A percentile compares a stretch with the other conserved stretches of the same genome.
Conservation (phyloP, 2,329 filamentous ascomycete species). For the Penicillium sp. region DNA sequence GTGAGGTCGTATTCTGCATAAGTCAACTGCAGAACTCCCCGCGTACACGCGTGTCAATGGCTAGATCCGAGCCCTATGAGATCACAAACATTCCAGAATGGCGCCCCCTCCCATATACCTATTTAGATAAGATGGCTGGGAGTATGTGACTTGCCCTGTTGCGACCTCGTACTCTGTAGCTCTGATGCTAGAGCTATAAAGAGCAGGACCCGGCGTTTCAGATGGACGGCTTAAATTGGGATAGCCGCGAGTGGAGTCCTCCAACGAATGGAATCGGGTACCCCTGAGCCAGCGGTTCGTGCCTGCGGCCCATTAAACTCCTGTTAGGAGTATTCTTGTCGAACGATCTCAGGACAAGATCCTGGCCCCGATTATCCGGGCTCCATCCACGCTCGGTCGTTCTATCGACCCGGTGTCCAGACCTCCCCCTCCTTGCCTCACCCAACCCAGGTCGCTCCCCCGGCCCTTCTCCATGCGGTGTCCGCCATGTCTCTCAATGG, state of each 20-base stretch:
- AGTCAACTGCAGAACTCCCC: neutral
- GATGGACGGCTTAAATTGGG: slow-evolving; percentile 21
- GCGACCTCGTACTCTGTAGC: slow-evolving; percentile 1
- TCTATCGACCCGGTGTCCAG: slow-evolving; percentile 10
- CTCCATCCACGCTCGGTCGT: neutral
- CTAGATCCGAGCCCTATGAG: neutral
- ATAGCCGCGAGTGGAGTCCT: slow-evolving; percentile 23
- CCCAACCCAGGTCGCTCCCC: slow-evolving; percentile 4
- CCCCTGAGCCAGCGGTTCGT: slow-evolving; percentile 19
- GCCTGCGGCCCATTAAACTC: slow-evolving; percentile 10
- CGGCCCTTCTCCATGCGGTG: slow-evolving; percentile 32
- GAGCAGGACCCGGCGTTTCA: slow-evolving; percentile 21
- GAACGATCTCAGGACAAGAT: neutral
- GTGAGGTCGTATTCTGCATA: neutral
- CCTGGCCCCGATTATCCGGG: neutral
- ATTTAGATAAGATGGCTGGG: neutral
- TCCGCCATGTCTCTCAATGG: slow-evolving; percentile 89
- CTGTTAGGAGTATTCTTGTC: neutral
- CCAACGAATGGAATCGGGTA: slow-evolving; percentile 13
- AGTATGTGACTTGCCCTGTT: neutral
- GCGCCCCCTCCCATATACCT: neutral
- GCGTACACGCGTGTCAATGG: neutral
- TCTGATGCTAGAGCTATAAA: slow-evolving; percentile 9
- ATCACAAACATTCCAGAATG: neutral
- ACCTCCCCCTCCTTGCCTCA: slow-evolving; percentile 9